Evolutionary conservation across 2,329 filamentous ascomycete genomes (phyloP).

Genomic region (Fusarium sp.): DNA sequence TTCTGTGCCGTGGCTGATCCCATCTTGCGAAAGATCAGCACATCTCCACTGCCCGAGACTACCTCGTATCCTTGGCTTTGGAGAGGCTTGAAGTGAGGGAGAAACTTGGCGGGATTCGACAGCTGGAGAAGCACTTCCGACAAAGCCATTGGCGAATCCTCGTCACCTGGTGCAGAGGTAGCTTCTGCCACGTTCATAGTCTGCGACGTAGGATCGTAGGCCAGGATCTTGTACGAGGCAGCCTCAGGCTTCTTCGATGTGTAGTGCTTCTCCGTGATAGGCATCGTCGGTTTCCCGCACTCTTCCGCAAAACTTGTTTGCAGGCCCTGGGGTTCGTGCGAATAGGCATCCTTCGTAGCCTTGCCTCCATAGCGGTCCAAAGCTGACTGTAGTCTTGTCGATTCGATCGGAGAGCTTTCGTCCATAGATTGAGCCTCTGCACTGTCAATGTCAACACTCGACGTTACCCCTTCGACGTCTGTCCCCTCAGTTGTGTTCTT

Average conservation of each 20-base stretch:
- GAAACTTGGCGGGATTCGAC: conserved; percentile 71
- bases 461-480: neutral
- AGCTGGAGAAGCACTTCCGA: conserved; percentile 70
- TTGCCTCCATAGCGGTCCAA: conserved; percentile 40
- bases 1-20: conserved; percentile 38
- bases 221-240: conserved; percentile 70
- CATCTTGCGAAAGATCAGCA: conserved; percentile 74
- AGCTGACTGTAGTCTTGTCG: conserved; percentile 43
- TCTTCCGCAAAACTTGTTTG: conserved; percentile 61
- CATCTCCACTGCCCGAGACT: conserved; percentile 69
- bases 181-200: conserved; percentile 69
- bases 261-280: conserved; percentile 50
- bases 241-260: conserved; percentile 4
- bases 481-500: conserved; percentile 10
- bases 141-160: conserved; percentile 63
- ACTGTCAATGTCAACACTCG: conserved; percentile 39
- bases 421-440: conserved; percentile 53
- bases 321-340: conserved; percentile 58
- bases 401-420: conserved; percentile 51
- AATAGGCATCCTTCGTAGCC: conserved; percentile 51
- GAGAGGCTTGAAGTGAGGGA: conserved; percentile 69
- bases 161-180: conserved; percentile 62
- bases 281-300: conserved; percentile 47
- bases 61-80: conserved; percentile 74
- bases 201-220: conserved; percentile 70